Evolutionary conservation across 768 basidiomycete genomes (phyloP).

Genomic region (Cystobasidium tubakii): DNA sequence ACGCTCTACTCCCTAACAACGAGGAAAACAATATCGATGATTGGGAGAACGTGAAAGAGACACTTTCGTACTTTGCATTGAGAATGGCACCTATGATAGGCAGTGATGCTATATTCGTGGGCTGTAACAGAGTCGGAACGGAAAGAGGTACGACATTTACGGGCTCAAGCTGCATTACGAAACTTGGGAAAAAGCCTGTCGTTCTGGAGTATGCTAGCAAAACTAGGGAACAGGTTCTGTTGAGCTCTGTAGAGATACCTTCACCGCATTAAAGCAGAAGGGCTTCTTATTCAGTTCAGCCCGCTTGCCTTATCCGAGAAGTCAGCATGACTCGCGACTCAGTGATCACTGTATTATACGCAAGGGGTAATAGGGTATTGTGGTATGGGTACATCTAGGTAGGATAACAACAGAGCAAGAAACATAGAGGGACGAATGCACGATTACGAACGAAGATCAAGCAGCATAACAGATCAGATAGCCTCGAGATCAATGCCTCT

Average conservation of each 20-base stretch:
- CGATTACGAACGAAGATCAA: too few relatives aligned
- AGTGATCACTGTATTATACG: too few relatives aligned
- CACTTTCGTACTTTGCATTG: conserved; percentile 41
- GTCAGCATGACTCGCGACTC: too few relatives aligned
- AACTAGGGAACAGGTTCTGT: conserved; percentile 37
- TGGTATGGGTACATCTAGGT: too few relatives aligned
- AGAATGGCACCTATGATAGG: conserved; percentile 39
- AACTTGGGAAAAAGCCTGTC: conserved; percentile 29
- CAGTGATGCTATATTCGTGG: conserved; percentile 37
- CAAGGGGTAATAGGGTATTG: too few relatives aligned
- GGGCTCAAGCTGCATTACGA: conserved; percentile 40
- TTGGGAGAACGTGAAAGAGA: conserved; percentile 34
- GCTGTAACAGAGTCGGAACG: conserved; percentile 41
- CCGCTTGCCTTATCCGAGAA: too few relatives aligned
- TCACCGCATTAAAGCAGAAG: neutral
- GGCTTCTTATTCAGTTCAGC: neutral
- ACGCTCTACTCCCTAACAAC: neutral
- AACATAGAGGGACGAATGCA: too few relatives aligned
- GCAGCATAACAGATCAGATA: too few relatives aligned
- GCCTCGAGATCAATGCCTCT: neutral
- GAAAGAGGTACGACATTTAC: conserved; percentile 43
- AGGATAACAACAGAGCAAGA: too few relatives aligned
- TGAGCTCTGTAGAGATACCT: neutral
- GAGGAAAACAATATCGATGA: conserved; percentile 11
- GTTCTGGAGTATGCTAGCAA: conserved; percentile 39